phyloP scores from a whole-genome alignment of 1,139 yeast species.

The Casaregolazyma suthepensis region DNA sequence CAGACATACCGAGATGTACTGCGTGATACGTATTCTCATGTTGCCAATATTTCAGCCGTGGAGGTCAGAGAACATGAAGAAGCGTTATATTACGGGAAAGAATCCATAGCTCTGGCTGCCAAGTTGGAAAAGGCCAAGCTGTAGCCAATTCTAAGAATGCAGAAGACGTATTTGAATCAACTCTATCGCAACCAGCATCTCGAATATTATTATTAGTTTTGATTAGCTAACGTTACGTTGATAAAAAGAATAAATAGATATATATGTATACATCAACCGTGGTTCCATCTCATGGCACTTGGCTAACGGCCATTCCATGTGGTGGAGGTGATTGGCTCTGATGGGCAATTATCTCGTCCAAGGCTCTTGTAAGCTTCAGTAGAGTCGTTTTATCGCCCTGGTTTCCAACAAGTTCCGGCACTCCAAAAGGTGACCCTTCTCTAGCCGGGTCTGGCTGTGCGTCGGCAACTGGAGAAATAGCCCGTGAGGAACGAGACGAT shows the following conservation, averaged over 20 bases:
- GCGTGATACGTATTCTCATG: constrained; percentile 17
- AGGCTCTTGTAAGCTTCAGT: constrained; percentile 27
- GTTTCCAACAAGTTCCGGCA: constrained; percentile 1
- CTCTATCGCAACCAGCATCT: too few relatives aligned
- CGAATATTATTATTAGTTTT: neutral
- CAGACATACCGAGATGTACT: constrained; percentile 29
- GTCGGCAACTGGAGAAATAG: constrained; percentile 4
- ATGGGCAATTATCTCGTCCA: constrained; percentile 25
- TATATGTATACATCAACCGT: neutral
- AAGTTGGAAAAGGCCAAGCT: constrained; percentile 10
- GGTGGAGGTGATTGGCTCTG: constrained; percentile 5
- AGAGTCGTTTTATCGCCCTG: constrained; percentile 19
- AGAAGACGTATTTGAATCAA: neutral
- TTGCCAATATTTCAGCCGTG: constrained; percentile 1
- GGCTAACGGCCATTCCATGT: neutral
- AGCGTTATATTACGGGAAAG: constrained; percentile 10
- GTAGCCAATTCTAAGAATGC: neutral
- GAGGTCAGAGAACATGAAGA: constrained; percentile 3
- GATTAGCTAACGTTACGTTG: neutral
- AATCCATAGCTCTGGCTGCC: constrained; percentile 13
- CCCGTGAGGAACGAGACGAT: constrained; percentile 9
- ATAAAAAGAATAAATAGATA: neutral
- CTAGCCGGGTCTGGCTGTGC: neutral
- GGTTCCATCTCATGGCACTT: neutral
- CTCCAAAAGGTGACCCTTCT: neutral